Evolutionary conservation across 441 rosid genomes (phyloP).

Genomic region (Pelargonium fulgidum): DNA sequence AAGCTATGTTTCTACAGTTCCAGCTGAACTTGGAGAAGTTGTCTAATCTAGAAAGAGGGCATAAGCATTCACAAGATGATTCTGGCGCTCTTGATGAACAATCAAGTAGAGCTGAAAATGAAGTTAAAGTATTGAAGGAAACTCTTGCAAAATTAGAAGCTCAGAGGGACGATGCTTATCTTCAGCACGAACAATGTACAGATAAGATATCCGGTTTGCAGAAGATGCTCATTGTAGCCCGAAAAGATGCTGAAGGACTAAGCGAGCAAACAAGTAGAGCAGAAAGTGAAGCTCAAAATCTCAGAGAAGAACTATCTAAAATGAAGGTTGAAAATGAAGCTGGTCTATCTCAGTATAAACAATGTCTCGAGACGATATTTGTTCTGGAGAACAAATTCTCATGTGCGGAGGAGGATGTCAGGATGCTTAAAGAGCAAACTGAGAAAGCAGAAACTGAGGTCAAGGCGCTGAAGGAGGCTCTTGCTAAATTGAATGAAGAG

Average conservation of each 20-base stretch:
- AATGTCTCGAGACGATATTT: constrained; percentile 49
- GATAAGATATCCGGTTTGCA: constrained; percentile 44
- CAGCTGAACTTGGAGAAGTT: constrained; percentile 45
- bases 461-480: constrained; percentile 38
- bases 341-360: constrained; percentile 41
- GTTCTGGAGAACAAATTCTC: constrained; percentile 51
- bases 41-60: constrained; percentile 41
- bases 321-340: constrained; percentile 47
- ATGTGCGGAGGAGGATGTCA: constrained; percentile 46
- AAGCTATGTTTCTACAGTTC: constrained; percentile 39
- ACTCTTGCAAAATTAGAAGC: constrained; percentile 44
- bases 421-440: constrained; percentile 42
- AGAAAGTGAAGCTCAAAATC: constrained; percentile 44
- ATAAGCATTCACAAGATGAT: constrained; percentile 36
- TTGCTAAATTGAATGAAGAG: constrained; percentile 42
- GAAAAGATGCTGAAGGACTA: constrained; percentile 33
- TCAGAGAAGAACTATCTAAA: constrained; percentile 45
- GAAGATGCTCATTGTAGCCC: constrained; percentile 26
- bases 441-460: constrained; percentile 60
- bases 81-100: constrained; percentile 43
- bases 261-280: constrained; percentile 36
- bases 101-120: constrained; percentile 55
- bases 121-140: constrained; percentile 51
- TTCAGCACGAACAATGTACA: constrained; percentile 43
- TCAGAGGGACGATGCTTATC: constrained; percentile 45